Conservation (phyloP, 345 rosid genomes). For the Populus euphratica region DNA sequence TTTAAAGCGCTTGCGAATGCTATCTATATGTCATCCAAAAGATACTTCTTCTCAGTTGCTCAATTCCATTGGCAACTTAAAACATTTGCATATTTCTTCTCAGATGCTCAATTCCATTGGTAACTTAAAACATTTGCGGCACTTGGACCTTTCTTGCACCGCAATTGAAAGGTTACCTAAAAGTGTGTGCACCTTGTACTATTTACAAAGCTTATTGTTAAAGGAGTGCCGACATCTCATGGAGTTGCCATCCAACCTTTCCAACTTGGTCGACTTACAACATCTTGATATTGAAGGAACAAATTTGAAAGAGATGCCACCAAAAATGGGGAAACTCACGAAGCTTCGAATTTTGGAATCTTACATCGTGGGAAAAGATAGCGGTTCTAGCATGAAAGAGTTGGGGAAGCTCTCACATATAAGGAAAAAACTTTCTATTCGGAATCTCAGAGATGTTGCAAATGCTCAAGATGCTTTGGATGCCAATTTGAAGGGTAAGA, state of each 20-base stretch:
- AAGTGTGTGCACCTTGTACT: background rate
- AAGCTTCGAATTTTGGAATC: background rate
- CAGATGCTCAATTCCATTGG: constrained; percentile 3
- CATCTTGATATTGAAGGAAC: constrained; percentile 3
- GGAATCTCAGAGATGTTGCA: background rate
- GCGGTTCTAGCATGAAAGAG: background rate
- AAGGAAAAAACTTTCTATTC: background rate
- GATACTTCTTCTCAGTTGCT: background rate
- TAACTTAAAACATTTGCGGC: constrained; percentile 1
- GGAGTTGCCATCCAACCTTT: background rate
- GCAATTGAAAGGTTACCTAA: background rate
- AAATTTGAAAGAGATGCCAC: background rate
- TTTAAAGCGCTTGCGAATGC: background rate
- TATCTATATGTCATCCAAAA: background rate
- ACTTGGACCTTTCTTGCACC: background rate
- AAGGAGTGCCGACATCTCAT: background rate
- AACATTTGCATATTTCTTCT: background rate
- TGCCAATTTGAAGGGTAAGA: constrained; percentile 1
- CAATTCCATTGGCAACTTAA: constrained; percentile 8
- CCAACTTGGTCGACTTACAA: background rate
- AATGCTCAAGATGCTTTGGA: background rate
- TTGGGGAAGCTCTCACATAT: background rate
- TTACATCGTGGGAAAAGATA: background rate
- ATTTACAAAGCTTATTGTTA: background rate
- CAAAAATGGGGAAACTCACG: background rate